These are phyloP conservation scores for Kodamaea plutei DNA, from an alignment of 1,139 yeast genomes.

Conservation along the genomic window DNA sequence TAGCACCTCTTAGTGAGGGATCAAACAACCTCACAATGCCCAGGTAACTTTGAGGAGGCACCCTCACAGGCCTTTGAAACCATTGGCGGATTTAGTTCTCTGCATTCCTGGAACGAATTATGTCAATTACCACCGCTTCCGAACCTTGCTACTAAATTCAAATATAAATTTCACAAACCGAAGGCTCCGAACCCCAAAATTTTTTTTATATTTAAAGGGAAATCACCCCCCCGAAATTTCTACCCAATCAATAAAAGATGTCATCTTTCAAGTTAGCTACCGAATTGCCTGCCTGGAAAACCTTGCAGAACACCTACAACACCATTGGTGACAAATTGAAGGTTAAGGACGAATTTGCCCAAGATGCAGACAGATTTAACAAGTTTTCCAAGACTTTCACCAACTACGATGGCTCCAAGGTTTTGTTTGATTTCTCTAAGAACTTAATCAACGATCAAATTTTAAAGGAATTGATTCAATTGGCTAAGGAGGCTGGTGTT, in stretches of 20 bases:
- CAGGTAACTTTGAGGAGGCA: too few relatives aligned
- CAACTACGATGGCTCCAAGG: constrained; percentile 82
- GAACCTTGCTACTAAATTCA: too few relatives aligned
- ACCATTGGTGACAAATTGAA: constrained; percentile 62
- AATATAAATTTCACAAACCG: background rate
- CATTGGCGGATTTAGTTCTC: too few relatives aligned
- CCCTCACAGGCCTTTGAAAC: too few relatives aligned
- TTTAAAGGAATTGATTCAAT: constrained; percentile 57
- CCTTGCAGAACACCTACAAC: constrained; percentile 68
- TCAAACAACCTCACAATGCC: too few relatives aligned
- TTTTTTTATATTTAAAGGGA: constrained; percentile 4
- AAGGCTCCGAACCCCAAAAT: constrained; percentile 3
- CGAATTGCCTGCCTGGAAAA: constrained; percentile 82
- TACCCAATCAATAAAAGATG: constrained; percentile 19
- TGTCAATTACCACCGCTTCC: too few relatives aligned
- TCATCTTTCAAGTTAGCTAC: constrained; percentile 58
- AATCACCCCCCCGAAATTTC: constrained; percentile 3
- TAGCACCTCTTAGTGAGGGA: too few relatives aligned
- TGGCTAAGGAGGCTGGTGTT: constrained; percentile 89
- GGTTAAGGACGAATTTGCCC: constrained; percentile 71
- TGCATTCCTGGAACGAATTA: too few relatives aligned
- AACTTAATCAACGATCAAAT: constrained; percentile 87
- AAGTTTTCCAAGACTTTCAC: constrained; percentile 73
- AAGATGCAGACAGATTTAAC: constrained; percentile 69
- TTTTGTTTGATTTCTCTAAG: constrained; percentile 92